These are phyloP conservation scores for Paramecium pentaurelia DNA, from an alignment of 73 alveolate species.

Conservation along the genomic window DNA sequence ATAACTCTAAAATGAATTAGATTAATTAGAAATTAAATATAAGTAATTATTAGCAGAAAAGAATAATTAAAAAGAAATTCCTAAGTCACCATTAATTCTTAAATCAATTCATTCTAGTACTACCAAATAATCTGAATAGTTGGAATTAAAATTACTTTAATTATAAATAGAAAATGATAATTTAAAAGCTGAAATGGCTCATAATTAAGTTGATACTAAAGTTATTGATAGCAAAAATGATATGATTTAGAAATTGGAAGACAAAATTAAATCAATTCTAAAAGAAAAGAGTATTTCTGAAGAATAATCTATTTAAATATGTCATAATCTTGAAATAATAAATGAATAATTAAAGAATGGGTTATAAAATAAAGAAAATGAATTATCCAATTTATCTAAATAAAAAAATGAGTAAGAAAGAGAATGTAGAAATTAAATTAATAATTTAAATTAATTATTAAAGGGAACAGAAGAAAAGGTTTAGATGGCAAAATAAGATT, in stretches of 20 bases:
- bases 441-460: not conserved
- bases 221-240: constrained; percentile 36
- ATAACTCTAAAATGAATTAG: not conserved
- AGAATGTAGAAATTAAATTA: not conserved
- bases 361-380: not conserved
- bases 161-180: constrained; percentile 41
- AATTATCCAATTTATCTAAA: not conserved
- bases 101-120: not conserved
- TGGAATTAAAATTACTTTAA: constrained; percentile 23
- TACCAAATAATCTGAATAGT: not conserved
- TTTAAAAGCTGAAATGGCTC: constrained; percentile 44
- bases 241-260: constrained; percentile 28
- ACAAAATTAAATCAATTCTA: not conserved
- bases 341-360: not conserved
- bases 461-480: not conserved
- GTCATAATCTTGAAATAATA: not conserved
- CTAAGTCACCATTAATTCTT: not conserved
- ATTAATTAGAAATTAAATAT: constrained; percentile 14
- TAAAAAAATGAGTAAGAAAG: not conserved
- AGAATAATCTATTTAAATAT: not conserved
- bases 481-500: not conserved
- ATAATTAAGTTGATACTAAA: constrained; percentile 12
- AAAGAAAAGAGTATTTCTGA: not conserved
- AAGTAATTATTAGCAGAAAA: not conserved
- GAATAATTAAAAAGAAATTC: not conserved